A percentile compares a stretch with the other conserved stretches of the same genome.
phyloP scores from a whole-genome alignment of 163 green algal genomes.

The Smithsoniella earleae region DNA sequence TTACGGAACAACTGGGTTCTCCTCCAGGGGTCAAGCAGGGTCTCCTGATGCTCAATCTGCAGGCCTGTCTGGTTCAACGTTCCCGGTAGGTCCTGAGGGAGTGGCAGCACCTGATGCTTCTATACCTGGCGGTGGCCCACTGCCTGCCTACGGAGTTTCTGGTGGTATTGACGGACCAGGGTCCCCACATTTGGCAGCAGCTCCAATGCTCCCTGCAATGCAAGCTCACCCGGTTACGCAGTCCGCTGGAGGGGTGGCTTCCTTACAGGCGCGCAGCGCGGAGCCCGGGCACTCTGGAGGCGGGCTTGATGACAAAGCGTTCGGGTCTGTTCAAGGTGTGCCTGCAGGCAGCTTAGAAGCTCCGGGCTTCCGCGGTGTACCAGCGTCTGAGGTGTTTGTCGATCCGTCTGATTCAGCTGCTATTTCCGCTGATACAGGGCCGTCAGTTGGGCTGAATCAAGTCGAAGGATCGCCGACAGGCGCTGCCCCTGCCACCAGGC shows the following conservation, averaged over 20 bases:
- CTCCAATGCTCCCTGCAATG: not conserved
- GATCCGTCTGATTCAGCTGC: not conserved
- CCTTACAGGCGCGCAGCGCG: not conserved
- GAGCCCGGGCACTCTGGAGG: too few relatives aligned
- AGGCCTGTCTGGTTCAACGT: not conserved
- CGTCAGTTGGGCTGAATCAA: not conserved
- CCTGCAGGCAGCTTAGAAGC: not conserved
- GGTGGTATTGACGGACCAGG: constrained; percentile 21
- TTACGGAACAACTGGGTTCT: too few relatives aligned
- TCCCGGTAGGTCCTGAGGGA: not conserved
- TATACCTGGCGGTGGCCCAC: not conserved
- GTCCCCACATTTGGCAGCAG: constrained; percentile 5
- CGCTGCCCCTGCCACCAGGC: not conserved
- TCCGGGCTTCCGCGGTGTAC: not conserved
- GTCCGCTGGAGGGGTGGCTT: not conserved
- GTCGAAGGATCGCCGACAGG: not conserved
- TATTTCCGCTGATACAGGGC: not conserved
- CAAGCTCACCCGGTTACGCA: not conserved
- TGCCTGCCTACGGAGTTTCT: not conserved
- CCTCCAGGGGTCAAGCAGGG: too few relatives aligned
- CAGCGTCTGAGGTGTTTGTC: too few relatives aligned
- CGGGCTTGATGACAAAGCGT: not conserved
- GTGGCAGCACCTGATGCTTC: not conserved
- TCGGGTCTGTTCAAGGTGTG: not conserved
- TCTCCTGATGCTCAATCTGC: not conserved